Evolutionary conservation across 768 basidiomycete genomes (phyloP).

Genomic region (Kwoniella dejecticola): DNA sequence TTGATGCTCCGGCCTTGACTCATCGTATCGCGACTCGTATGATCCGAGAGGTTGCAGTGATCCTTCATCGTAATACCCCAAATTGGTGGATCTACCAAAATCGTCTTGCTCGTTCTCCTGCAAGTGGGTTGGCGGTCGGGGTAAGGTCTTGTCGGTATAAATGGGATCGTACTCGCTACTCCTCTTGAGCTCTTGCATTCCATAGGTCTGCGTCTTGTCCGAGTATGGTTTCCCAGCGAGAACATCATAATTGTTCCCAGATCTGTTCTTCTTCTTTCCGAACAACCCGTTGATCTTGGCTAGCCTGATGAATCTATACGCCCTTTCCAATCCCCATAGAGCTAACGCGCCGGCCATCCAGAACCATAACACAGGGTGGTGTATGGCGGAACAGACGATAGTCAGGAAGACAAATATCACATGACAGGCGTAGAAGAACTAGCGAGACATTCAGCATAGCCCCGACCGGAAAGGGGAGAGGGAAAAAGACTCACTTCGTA

Average conservation of each 20-base stretch:
- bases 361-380: slow-evolving; percentile 68
- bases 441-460: slow-evolving; percentile 59
- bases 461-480: slow-evolving; percentile 37
- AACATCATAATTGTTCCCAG: background rate
- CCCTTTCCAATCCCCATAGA: slow-evolving; percentile 68
- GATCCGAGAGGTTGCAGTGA: slow-evolving; percentile 43
- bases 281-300: slow-evolving; percentile 65
- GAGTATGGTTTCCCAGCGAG: slow-evolving; percentile 36
- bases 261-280: slow-evolving; percentile 29
- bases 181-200: slow-evolving; percentile 29
- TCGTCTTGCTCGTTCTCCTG: slow-evolving; percentile 4
- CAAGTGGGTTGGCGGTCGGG: slow-evolving; percentile 18
- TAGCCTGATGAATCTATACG: slow-evolving; percentile 64
- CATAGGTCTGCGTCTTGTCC: slow-evolving; percentile 15
- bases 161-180: background rate
- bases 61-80: slow-evolving; percentile 42
- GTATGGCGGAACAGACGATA: slow-evolving; percentile 65
- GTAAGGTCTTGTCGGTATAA: slow-evolving; percentile 35
- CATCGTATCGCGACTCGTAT: slow-evolving; percentile 33
- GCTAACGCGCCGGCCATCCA: slow-evolving; percentile 70
- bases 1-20: background rate
- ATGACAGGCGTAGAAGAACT: slow-evolving; percentile 69
- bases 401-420: slow-evolving; percentile 67
- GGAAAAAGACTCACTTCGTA: slow-evolving; percentile 50
- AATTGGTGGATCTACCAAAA: slow-evolving; percentile 21